phyloP scores from a whole-genome alignment of 495 filamentous ascomycete species.

The Daldinia childiae region DNA sequence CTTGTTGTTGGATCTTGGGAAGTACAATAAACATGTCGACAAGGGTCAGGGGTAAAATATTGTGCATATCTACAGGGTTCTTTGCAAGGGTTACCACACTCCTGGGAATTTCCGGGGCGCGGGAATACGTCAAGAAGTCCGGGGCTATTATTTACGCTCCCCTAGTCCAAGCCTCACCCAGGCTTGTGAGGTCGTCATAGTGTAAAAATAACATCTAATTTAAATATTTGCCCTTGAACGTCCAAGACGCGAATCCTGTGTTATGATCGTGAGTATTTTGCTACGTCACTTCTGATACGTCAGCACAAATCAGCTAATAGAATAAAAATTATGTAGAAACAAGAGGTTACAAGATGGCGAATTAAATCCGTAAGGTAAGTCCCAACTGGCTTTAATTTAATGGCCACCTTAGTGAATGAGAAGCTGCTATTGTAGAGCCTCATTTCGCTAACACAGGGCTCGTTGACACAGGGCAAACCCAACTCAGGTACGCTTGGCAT shows the following conservation, averaged over 20 bases:
- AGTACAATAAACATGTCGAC: slow-evolving; percentile 2
- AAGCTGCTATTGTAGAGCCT: slow-evolving; percentile 2
- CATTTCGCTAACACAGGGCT: slow-evolving; percentile 12
- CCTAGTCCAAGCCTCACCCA: slow-evolving; percentile 5
- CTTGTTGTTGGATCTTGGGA: slow-evolving; percentile 8
- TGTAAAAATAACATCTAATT: not conserved
- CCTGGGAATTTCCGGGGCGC: slow-evolving; percentile 27
- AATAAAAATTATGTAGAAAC: not conserved
- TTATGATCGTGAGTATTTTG: not conserved
- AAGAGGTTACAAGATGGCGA: not conserved
- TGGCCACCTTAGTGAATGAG: not conserved
- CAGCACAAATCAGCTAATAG: not conserved
- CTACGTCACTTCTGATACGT: slow-evolving; percentile 3
- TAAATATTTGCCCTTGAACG: not conserved
- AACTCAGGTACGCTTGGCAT: not conserved
- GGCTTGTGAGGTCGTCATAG: not conserved
- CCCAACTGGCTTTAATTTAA: not conserved
- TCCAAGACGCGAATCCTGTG: not conserved
- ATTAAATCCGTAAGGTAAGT: not conserved
- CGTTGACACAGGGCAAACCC: not conserved
- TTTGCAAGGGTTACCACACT: slow-evolving; percentile 34
- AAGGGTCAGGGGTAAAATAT: slow-evolving; percentile 5
- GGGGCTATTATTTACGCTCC: not conserved
- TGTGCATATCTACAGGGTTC: slow-evolving; percentile 1
- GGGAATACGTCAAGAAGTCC: slow-evolving; percentile 7